Evolutionary conservation across 208 protist species (phyloP).

Genomic region (Kentomonas sorsogonicus): DNA sequence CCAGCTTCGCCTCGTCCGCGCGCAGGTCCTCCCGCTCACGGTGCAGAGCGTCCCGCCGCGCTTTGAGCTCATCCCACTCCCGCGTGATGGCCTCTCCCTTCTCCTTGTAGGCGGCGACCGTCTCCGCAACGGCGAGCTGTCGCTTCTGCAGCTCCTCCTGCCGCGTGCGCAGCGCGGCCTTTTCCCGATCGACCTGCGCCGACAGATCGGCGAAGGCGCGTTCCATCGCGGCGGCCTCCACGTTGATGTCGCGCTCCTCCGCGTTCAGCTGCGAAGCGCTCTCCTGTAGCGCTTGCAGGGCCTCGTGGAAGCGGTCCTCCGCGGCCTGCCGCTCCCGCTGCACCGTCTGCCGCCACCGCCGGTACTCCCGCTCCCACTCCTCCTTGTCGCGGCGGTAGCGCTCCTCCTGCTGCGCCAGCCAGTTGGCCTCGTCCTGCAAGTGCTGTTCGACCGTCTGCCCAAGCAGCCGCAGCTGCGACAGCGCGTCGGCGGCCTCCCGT

Average conservation of each 20-base stretch:
- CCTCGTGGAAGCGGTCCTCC: constrained; percentile 48
- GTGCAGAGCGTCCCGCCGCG: constrained; percentile 24
- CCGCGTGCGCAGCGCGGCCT: constrained; percentile 25
- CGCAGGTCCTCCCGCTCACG: constrained; percentile 30
- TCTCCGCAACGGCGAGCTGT: constrained; percentile 19
- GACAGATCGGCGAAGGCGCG: constrained; percentile 29
- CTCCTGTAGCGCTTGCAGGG: constrained; percentile 36
- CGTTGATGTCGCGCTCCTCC: constrained; percentile 45
- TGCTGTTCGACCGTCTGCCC: constrained; percentile 44
- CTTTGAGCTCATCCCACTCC: constrained; percentile 31
- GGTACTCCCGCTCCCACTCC: constrained; percentile 73
- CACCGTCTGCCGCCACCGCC: constrained; percentile 60
- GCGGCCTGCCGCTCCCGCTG: constrained; percentile 45
- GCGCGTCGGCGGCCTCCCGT: constrained; percentile 27
- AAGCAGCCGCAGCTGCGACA: constrained; percentile 37
- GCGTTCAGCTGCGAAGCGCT: constrained; percentile 26
- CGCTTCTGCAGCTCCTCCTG: constrained; percentile 45
- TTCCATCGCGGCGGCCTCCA: constrained; percentile 27
- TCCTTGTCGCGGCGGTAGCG: constrained; percentile 26
- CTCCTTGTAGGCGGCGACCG: constrained; percentile 24
- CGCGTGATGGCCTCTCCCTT: constrained; percentile 22
- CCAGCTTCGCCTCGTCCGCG: constrained; percentile 42
- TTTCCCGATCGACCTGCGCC: constrained; percentile 26
- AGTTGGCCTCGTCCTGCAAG: constrained; percentile 49
- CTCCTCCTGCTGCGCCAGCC: constrained; percentile 62